phyloP scores from a whole-genome alignment of 2,329 filamentous ascomycete genomes.

The Cladosporium sp. region DNA sequence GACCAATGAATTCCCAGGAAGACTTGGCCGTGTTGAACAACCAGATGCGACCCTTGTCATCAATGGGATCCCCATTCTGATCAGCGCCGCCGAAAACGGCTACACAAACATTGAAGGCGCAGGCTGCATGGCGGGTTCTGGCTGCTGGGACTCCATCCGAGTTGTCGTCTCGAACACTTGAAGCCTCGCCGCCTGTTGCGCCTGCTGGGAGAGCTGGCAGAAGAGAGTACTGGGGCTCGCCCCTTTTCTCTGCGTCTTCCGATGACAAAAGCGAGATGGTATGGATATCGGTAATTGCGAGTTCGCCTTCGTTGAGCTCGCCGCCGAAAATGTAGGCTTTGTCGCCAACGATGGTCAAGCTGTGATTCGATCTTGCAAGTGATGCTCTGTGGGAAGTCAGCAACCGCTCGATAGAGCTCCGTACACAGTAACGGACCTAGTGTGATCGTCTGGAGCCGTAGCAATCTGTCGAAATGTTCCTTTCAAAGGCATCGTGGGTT shows the following conservation, averaged over 20 bases:
- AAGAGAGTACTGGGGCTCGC: conserved; percentile 38
- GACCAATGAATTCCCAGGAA: conserved; percentile 25
- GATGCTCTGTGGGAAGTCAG: conserved; percentile 20
- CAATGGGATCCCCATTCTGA: conserved; percentile 28
- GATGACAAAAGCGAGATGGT: conserved; percentile 31
- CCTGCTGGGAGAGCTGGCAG: conserved; percentile 35
- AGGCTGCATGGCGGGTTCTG: conserved; percentile 37
- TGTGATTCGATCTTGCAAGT: conserved; percentile 33
- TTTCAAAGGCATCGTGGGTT: conserved; percentile 40
- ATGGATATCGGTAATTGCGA: conserved; percentile 41
- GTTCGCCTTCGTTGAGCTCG: conserved; percentile 29
- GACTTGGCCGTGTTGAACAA: conserved; percentile 33
- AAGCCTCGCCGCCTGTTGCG: conserved; percentile 7
- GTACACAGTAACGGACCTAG: conserved; percentile 18
- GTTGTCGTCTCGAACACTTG: background rate
- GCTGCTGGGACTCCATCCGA: conserved; percentile 28
- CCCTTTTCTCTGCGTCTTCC: conserved; percentile 18
- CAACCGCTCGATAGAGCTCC: background rate
- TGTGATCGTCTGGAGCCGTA: conserved; percentile 32
- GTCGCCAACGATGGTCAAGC: conserved; percentile 36
- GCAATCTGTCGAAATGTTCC: conserved; percentile 39
- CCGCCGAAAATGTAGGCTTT: conserved; percentile 45
- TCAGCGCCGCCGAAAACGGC: conserved; percentile 38
- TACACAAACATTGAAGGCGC: conserved; percentile 35
- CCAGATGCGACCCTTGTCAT: conserved; percentile 37